Conservation (phyloP, 306 rosid species). For the Cicer bijugum region DNA sequence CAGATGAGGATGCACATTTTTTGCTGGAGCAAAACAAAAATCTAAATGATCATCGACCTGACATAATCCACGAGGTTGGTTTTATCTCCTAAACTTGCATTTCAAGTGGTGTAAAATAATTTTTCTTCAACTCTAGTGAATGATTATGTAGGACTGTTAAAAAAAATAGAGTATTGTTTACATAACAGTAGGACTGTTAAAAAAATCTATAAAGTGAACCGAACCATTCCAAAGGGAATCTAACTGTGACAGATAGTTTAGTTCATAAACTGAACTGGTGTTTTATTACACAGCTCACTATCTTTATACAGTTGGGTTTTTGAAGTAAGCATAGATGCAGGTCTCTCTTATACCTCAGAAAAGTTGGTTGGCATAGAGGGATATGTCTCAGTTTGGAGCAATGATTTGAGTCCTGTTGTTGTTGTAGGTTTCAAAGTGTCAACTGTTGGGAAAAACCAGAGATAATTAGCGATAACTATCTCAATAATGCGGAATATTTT, state of each 20-base stretch:
- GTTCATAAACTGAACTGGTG: no score
- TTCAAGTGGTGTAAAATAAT: neutral
- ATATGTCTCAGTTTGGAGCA: conserved; percentile 23
- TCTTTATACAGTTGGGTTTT: neutral
- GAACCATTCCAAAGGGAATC: no score
- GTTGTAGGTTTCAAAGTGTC: conserved; percentile 41
- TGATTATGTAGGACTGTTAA: neutral
- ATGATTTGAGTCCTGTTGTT: conserved; percentile 40
- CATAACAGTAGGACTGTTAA: no score
- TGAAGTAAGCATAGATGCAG: conserved; percentile 37
- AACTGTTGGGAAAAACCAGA: no score
- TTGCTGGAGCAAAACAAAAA: conserved; percentile 44
- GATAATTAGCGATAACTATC: no score
- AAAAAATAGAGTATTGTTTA: neutral
- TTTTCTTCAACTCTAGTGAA: neutral
- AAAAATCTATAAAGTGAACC: no score
- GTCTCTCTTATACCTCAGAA: conserved; percentile 48
- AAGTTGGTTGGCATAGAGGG: conserved; percentile 42
- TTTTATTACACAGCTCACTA: no score
- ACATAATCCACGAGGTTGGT: conserved; percentile 43
- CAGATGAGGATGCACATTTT: conserved; percentile 34
- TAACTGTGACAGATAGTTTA: no score
- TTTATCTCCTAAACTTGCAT: neutral
- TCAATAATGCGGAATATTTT: no score
- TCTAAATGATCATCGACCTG: conserved; percentile 47